Evolutionary conservation across 768 basidiomycete genomes (phyloP), one percentile per base, ranked within the genome.

Genomic region (Boletus patriciae): DNA sequence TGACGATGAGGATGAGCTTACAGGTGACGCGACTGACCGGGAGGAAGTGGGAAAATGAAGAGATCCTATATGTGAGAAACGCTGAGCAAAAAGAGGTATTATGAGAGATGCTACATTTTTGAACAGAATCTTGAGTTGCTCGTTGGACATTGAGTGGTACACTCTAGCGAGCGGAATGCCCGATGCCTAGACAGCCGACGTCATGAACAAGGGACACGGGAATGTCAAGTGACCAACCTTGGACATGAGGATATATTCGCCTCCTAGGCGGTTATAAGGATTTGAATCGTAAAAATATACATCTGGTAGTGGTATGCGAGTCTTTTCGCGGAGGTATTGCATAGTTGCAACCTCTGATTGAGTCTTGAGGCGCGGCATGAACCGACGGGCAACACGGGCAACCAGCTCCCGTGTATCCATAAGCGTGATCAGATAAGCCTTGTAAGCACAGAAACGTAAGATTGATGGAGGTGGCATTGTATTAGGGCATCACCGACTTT

Each of bases 291-390:
- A 87, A 69, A 84, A 82, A 58, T 87, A 88, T 6, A 94, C 83
- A 31, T 74, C 78, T 0, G 92, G 90, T 18, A 93, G 87, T 1
- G 91, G 90, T 21, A 92, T 77, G 52, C 74, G 72, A 6, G 89
- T 89, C 61, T 83, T 78, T 62, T 85, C 77, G 48, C 88, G 85
- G 27, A 94, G 78, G 68, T 86, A 93, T n/a, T 81, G 79, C 76
- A 93, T 85, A 0, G 91, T 94, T 4, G 91, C 90, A 9, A 92
- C 87, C 67, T 94, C 92, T 0, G 91, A 92, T 69, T 90, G 87
- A 4, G 88, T 92, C 75, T 94, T 94, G 61, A 92, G 80, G 34
- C 87, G 81, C 1, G 90, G 87, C 89, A 93, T 91, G 70, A 88
- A 93, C 11, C 88, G 83, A 49, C 90, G 85, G 4, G 91, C 91